Base-by-base conservation (phyloP, 306 rosid species). In the Vigna unguiculata region DNA sequence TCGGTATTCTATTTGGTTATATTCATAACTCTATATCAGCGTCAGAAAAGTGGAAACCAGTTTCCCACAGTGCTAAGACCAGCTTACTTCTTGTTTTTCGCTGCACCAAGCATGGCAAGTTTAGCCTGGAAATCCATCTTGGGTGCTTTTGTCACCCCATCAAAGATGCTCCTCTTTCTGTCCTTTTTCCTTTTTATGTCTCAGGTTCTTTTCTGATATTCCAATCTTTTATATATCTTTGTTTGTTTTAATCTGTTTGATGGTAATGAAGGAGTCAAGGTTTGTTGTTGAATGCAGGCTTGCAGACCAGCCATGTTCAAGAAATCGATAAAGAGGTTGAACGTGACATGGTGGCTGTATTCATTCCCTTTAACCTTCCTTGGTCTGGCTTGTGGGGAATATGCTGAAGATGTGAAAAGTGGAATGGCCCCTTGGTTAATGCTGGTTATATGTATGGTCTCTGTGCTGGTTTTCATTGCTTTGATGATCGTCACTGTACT, bases 101-200 rank as follows among this genome's bases (percentile, higher is more conserved):
- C 83, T 9, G 86, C 86, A 48, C 87, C 90, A 58, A 84, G 94
- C 86, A 21, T 84, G 77, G 91, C 88, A 55, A 82, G 88, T 73
- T 22, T 90, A n/a, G 81, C 91, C 32, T 84, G 87, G 90, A 83
- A 81, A 71, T 80, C 90, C 43, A 84, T 90, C 49, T 30, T 81
- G 13, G 84, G 83, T 36, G 58, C 51, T 64, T 85, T 80, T 66
- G 77, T 69, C 36, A 82, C 81, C 28, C 55, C 78, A 62, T 84
- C 91, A 47, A 85, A 86, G 87, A 83, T 87, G 87, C 69, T 87
- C 48, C 83, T 89, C 78, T 89, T 85, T 75, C 87, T 85, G 28
- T 85, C 89, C 17, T 59, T 83, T 25, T 89, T 89, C 78, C 88
- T 83, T 30, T 83, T 85, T 34, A 63, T 77, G 49, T 81, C 90